Conservation (phyloP, 2,329 filamentous ascomycete species). For the Arthrobotrys entomopaga region DNA sequence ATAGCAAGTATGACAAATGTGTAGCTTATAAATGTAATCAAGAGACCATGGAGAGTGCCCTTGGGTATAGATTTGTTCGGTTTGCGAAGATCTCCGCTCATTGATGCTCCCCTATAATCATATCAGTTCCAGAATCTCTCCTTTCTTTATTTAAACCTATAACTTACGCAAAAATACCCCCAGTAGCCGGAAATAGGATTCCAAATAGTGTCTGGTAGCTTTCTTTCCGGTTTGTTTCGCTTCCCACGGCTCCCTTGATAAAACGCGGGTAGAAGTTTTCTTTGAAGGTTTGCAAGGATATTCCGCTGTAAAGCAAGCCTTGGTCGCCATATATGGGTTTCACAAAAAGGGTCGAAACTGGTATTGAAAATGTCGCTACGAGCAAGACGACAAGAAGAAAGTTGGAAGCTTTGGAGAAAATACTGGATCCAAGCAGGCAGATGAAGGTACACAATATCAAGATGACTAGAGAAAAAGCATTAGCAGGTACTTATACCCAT, state of each 20-base stretch:
- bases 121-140: not conserved
- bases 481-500: not conserved
- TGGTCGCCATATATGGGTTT: slow-evolving; percentile 72
- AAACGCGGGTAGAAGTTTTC: slow-evolving; percentile 78
- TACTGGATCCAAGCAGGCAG: slow-evolving; percentile 80
- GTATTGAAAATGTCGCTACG: slow-evolving; percentile 81
- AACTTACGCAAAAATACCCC: slow-evolving; percentile 69
- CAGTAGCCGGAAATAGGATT: slow-evolving; percentile 80
- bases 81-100: slow-evolving; percentile 86
- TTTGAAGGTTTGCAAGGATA: slow-evolving; percentile 75
- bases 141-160: not conserved
- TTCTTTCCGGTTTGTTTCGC: slow-evolving; percentile 70
- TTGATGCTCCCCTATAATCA: slow-evolving; percentile 73
- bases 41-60: slow-evolving; percentile 81
- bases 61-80: slow-evolving; percentile 85
- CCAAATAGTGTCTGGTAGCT: slow-evolving; percentile 86
- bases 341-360: slow-evolving; percentile 76
- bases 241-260: slow-evolving; percentile 71
- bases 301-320: slow-evolving; percentile 80
- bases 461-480: slow-evolving; percentile 63
- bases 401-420: slow-evolving; percentile 84
- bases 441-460: slow-evolving; percentile 77
- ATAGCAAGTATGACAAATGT: slow-evolving; percentile 80
- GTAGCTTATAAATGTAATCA: slow-evolving; percentile 80
- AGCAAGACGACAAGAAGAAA: slow-evolving; percentile 76